Base-by-base conservation (phyloP, 2,329 filamentous ascomycete genomes). In the Alternaria infectoria region DNA sequence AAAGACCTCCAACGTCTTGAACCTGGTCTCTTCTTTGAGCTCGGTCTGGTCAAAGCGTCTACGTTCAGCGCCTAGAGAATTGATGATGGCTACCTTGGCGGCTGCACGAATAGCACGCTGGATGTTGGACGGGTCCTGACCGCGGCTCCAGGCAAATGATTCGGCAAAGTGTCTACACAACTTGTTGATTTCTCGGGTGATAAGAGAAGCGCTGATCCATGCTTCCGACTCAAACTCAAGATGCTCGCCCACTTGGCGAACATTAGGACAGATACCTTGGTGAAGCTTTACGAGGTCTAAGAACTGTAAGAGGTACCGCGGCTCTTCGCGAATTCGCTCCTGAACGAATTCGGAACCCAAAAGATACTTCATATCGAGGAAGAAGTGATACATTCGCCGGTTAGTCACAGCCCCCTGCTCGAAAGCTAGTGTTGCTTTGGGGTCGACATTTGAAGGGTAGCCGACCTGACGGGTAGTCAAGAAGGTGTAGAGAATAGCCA, bases 161-260 rank as follows among this genome's bases (percentile, higher is more conserved):
- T 97, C 92, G 0, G 93, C 90, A 61, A 98, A 91, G 73, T 96
- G 91, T 66, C 94, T 87, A 74, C 95, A 97, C 40, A 98, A 87
- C 57, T 93, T 89, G 77, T 98, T 98, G 78, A 99, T 95, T 78
- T 99, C 95, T 54, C 95, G 88, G 54, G 96, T 97, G 61, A 99
- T 92, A 54, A 98, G 86, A 7, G 94, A 97, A 4, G 96, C 95
- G 61, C 93, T 96, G 57, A 99, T 98, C 96, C 96, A 99, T 19
- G 93, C 92, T 81, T 99, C 96, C 2, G 94, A 96, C 80, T 99
- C 96, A 76, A 98, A 99, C 79, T 99, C 96, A 30, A 99, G 92
- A 78, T 99, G 96, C 75, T 98, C 96, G 15, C 94, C 93, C 21
- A 97, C 88, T 3, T 95, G 96, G 65, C 96, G 88, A 49, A 94